These are phyloP conservation scores for Tetrapisispora pingtungensis DNA, from an alignment of 805 yeast genomes.

Conservation along the genomic window DNA sequence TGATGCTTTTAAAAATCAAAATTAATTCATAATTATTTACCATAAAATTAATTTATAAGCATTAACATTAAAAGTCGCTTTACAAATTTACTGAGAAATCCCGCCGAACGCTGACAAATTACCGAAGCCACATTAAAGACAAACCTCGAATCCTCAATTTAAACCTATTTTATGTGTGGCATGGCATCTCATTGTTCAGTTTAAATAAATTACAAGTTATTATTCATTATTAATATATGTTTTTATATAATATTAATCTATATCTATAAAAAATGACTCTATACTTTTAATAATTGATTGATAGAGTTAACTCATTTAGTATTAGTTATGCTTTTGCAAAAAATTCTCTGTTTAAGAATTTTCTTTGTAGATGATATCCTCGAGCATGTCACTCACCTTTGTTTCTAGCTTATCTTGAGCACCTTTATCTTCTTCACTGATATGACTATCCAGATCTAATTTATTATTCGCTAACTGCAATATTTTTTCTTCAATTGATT, in stretches of 20 bases:
- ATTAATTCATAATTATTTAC: too few relatives aligned
- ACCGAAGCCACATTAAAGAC: too few relatives aligned
- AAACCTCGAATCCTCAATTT: too few relatives aligned
- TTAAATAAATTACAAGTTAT: not conserved
- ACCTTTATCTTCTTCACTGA: conserved; percentile 36
- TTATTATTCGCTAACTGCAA: conserved; percentile 80
- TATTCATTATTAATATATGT: not conserved
- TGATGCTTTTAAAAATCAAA: too few relatives aligned
- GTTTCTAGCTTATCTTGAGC: conserved; percentile 38
- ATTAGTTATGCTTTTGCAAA: too few relatives aligned
- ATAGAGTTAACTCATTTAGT: too few relatives aligned
- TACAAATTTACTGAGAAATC: too few relatives aligned
- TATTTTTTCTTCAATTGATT: conserved; percentile 85
- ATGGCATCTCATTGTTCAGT: not conserved
- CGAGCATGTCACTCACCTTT: conserved; percentile 41
- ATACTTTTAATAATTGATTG: too few relatives aligned
- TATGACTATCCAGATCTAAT: conserved; percentile 60
- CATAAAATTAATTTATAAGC: too few relatives aligned
- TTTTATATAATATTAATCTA: not conserved
- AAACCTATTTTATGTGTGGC: not conserved
- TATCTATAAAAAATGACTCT: not conserved
- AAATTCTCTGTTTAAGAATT: not conserved
- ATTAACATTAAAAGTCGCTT: too few relatives aligned
- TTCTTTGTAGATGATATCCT: conserved; percentile 25
- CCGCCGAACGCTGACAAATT: too few relatives aligned